Base-by-base conservation (phyloP, 768 basidiomycete genomes). In the Tylopilus felleus region DNA sequence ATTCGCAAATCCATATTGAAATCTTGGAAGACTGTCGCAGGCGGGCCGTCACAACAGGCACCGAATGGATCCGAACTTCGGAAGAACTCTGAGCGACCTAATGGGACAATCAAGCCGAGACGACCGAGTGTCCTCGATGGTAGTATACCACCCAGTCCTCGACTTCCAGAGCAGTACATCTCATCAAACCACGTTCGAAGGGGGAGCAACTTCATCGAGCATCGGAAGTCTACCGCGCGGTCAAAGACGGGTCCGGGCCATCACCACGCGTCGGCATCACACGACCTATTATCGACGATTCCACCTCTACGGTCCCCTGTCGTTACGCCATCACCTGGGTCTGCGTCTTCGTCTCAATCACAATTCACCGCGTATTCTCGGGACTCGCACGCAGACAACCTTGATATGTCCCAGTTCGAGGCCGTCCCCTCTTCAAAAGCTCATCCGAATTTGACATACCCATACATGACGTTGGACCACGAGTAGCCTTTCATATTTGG, bases 1-100 rank as follows among this genome's bases (percentile, higher is more conserved):
- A 74, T 74, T 46, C 80, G 84, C 40, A 89, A 87, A 73, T 90
- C 88, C 12, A 89, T 90, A 54, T 68, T 89, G 59, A 88, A 88
- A 66, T 73, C 76, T 10, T 81, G 80, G 80, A 85, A 82, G 65
- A 75, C 79, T 14, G 70, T 76, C 7, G 72, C 78, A 10, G 70
- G 72, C 5, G 63, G 65, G 1, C 66, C 66, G 8, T 61, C 71
- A 16, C 70, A 67, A 48, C 63, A 63, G 27, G 38, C 63, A 47
- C 52, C 62, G 22, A 71, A 66, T 52, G 55, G 65, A 8, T 58
- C 64, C 16, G 73, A 77, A 47, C 64, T 67, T 45, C 72, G 74
- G 31, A 63, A 70, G 59, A 74, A 73, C 61, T 62, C 73, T 40
- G 80, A 77, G 58, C 73, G 73, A 55, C 65, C 69, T 42, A 62